Evolutionary conservation across 164 flowering plant species (phyloP), one percentile per base, ranked within the genome.

Genomic region (Chloranthus sessilifolius): DNA sequence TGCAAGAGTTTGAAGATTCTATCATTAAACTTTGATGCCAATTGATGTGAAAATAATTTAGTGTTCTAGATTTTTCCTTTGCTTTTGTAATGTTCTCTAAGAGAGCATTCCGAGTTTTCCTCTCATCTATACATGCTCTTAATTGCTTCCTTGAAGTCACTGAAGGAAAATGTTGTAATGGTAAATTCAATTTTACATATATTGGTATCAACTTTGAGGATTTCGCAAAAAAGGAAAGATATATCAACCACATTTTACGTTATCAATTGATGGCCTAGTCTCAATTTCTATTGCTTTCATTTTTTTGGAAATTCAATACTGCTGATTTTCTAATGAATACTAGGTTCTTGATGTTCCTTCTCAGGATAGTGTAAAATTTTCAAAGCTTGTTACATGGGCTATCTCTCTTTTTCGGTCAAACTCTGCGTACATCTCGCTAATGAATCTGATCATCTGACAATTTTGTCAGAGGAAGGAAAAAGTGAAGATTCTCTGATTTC

Each of bases 201-300:
- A 47, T 47, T 91, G 42, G 46, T 53, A 30, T 62, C 76, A 48
- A 71, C 84, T 21, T 38, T 82, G 69, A 79, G 75, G 70, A 60
- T 83, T 56, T 88, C 95, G 8, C 85, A 77, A 50, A 69, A 77
- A 60, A 65, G 90, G n/a, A 63, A 64, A 70, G 34, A 65, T 72
- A 20, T 68, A 65, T 59, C 84, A 80, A 62, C 85, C 98, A 39
- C 90, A 72, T 77, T 71, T 85, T 49, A 80, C 81, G 19, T 59
- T 85, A 16, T 74, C 96, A 27, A 11, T 63, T 50, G 85, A 83
- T 39, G 80, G 78, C 41, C 41, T 85, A 34, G 53, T 51, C 52
- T 69, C 60, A 50, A 58, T 38, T 62, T 39, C 24, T 55, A 57
- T 45, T n/a, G n/a, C n/a, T n/a, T n/a, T n/a, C n/a, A n/a, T n/a